These are phyloP conservation scores for Chalaropsis ovoidea DNA, from an alignment of 2,329 filamentous ascomycete species.

Conservation along the genomic window DNA sequence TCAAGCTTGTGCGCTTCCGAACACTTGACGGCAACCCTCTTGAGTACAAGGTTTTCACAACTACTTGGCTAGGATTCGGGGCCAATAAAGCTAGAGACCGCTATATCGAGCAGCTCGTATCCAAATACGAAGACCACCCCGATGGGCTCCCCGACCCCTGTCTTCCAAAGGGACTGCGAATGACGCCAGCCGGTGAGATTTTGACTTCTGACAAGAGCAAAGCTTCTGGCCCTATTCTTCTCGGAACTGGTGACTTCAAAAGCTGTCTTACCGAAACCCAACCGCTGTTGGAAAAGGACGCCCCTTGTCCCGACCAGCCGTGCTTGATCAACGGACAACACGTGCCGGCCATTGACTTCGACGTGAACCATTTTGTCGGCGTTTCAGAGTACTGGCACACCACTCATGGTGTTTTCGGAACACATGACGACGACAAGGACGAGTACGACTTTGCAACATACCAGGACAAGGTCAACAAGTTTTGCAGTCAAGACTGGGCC, in stretches of 20 bases:
- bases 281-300: slow-evolving; percentile 81
- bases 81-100: slow-evolving; percentile 82
- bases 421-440: slow-evolving; percentile 55
- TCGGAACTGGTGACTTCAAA: slow-evolving; percentile 79
- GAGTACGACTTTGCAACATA: slow-evolving; percentile 58
- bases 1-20: slow-evolving; percentile 76
- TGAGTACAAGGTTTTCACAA: slow-evolving; percentile 87
- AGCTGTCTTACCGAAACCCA: slow-evolving; percentile 75
- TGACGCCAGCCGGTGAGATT: slow-evolving; percentile 58
- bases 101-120: slow-evolving; percentile 68
- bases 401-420: slow-evolving; percentile 75
- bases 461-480: slow-evolving; percentile 71
- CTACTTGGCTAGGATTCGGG: slow-evolving; percentile 96
- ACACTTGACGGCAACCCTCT: slow-evolving; percentile 65
- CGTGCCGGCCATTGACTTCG: slow-evolving; percentile 90
- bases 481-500: slow-evolving; percentile 76
- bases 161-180: slow-evolving; percentile 65
- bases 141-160: slow-evolving; percentile 82
- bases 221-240: slow-evolving; percentile 43
- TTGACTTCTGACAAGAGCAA: slow-evolving; percentile 33
- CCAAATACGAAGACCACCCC: slow-evolving; percentile 50
- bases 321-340: slow-evolving; percentile 87
- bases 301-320: slow-evolving; percentile 68
- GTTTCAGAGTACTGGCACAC: slow-evolving; percentile 99
- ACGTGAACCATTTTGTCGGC: slow-evolving; percentile 93